Base-by-base conservation (phyloP, 2,329 filamentous ascomycete species). In the Alternaria solani region DNA sequence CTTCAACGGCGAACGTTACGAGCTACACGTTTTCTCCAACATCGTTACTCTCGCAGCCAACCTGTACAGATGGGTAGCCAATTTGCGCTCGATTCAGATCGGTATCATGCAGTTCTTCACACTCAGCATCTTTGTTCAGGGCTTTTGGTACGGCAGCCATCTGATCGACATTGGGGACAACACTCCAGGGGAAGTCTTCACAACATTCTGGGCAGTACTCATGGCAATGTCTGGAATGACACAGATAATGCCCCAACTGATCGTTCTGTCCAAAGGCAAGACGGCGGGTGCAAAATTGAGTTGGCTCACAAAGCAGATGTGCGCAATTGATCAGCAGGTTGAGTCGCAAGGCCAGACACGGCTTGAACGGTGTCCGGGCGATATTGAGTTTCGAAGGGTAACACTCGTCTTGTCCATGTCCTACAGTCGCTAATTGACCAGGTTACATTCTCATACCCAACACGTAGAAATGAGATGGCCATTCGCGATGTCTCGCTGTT, bases 391-490 rank as follows among this genome's bases (percentile, higher is more conserved):
- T 52, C 85, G 82, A 57, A 81, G 91, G 69, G 92, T 92, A 79
- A 77, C 84, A 78, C 3, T n/a, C 16, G 4, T 11, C 8, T 1
- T 7, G n/a, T 11, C 5, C 3, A 12, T 18, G 41, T 5, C 47
- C 6, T 9, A 11, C n/a, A 23, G n/a, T 34, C 23, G 18, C 64
- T 69, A 26, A 66, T 51, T 4, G 8, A 65, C 63, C 14, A 94
- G 91, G 84, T 95, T n/a, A 88, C 85, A 43, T 97, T 97, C 71
- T 84, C 90, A 1, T 97, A 97, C 71, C 91, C 93, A 1, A 87
- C 88, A 0, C 89, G 91, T 47, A 86, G 86, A 0, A 79, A 85
- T 1, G 84, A 85, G 18, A 74, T 78, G 0, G 88, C 89, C 2
- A 82, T 97, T 9, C 78, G 85, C 1, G 79, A 85, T 7, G 86